A percentile compares a stretch with the other conserved stretches of the same genome.
Evolutionary conservation across 2,329 filamentous ascomycete genomes (phyloP).

Genomic region (Ploettnerulaceae sp.): DNA sequence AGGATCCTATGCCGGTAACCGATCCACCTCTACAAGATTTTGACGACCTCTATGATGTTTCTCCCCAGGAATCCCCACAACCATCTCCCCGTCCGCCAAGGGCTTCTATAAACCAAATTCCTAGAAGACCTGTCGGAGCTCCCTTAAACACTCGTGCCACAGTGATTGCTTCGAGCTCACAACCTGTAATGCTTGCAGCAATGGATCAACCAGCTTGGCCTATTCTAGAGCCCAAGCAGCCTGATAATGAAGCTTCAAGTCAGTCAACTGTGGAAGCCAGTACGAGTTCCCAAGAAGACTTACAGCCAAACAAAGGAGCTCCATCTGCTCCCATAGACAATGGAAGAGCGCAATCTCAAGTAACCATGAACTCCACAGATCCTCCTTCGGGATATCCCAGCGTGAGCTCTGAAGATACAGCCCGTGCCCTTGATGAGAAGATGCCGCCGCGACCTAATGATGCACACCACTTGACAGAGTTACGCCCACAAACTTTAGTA

Average conservation of each 20-base stretch:
- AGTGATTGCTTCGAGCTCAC: conserved; percentile 4
- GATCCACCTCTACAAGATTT: conserved; percentile 29
- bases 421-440: conserved; percentile 12
- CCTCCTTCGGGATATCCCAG: not conserved
- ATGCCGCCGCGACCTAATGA: conserved; percentile 23
- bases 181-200: conserved; percentile 22
- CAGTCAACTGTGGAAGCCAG: not conserved
- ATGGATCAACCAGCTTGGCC: conserved; percentile 25
- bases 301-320: not conserved
- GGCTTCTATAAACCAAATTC: conserved; percentile 19
- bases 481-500: conserved; percentile 18
- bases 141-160: conserved; percentile 6
- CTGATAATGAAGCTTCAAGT: conserved; percentile 4
- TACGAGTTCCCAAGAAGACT: not conserved
- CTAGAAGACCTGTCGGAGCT: conserved; percentile 25
- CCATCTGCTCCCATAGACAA: not conserved
- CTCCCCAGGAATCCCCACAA: conserved; percentile 32
- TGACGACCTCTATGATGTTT: conserved; percentile 35
- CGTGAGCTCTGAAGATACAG: not conserved
- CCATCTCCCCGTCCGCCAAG: conserved; percentile 13
- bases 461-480: conserved; percentile 20
- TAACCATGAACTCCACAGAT: not conserved
- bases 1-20: conserved; percentile 34
- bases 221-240: conserved; percentile 20
- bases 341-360: conserved; percentile 16